Evolutionary conservation across 305 asterid species (phyloP), one percentile per base, ranked within the genome.

Genomic region (Ajuga reptans): DNA sequence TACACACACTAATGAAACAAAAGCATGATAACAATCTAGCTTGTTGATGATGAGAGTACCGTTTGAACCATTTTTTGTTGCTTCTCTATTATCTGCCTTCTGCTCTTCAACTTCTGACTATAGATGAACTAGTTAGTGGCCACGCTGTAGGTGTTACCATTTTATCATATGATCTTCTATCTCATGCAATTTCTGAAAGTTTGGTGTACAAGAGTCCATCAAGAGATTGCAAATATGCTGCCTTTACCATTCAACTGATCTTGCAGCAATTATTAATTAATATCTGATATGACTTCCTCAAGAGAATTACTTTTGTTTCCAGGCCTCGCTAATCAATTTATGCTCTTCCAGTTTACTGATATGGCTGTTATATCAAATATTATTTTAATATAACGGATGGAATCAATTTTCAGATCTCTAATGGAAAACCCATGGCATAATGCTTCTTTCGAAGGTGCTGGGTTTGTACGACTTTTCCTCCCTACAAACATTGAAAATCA

Each of bases 351-450:
- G 2, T 17, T 57, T 10, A 14, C 47, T 53, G 5, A 49, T 42
- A 17, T 69, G 76, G 29, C 61, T 67, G 59, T 18, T 54, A 34
- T 57, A 61, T 60, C 58, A 69, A 9, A 21, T 60, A 31, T 71
- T 51, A 50, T 45, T 82, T 43, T 64, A 65, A 42, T 21, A n/a
- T 66, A 42, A 68, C 68, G 64, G 66, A 47, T 56, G 70, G 51
- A 74, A 72, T 62, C 43, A 66, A 55, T 81, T 82, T 82, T 66
- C 97, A 93, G 99, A 81, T 83, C 86, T 66, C 82, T 87, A 69
- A 70, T 89, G 85, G 97, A 93, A 78, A 93, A 91, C 78, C 97
- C 99, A 50, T 91, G 99, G 99, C 96, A 93, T 74, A 89, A 91
- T 80, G 85, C 97, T 71, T 75, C 96, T 62, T 93, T 91, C 73